Base-by-base conservation (phyloP, 257 asterid species). In the Osmanthus fragrans region DNA sequence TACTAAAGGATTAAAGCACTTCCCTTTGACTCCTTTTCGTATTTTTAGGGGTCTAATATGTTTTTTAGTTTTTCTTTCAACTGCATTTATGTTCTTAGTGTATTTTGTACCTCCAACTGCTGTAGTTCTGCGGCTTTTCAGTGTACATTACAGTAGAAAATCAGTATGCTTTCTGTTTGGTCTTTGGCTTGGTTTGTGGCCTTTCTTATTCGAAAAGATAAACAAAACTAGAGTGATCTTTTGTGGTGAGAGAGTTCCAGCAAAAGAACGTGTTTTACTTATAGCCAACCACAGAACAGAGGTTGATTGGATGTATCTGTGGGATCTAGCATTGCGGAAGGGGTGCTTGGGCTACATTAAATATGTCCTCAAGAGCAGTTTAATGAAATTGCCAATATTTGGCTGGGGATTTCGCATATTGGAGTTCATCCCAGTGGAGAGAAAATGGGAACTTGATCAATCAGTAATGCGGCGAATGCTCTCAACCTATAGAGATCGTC, bases 261-360 rank as follows among this genome's bases (percentile, higher is more conserved):
- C 83, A 1, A 90, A 85, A 36, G 85, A 95, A 72, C 94, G 97
- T 49, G 92, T 88, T 54, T 67, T 94, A 67, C 76, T 94, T 27
- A 88, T 95, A 51, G 89, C 97, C 74, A 95, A 95, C 84, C 99
- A 95, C 73, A 87, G 96, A 80, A 92, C 98, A 16, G 98, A 95
- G 88, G 99, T 95, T 71, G 99, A 95, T 71, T 95, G 99, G 99
- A 95, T 95, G 97, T 95, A 95, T 83, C 76, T 94, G 79, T 94
- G 99, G 99, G 82, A 94, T 86, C 88, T 94, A 65, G 98, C 98
- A 19, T 83, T 90, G 79, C 79, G 97, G 58, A 94, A 94, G 83
- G 92, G 94, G 71, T 86, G 94, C 73, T 77, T 87, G 51, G 97
- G 97, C n/a, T 87, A 84, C 74, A 87, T 94, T 19, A 94, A 88